These are phyloP conservation scores for Heterobasidion irregulare DNA, from an alignment of 1,284 basidiomycete genomes.

Conservation along the genomic window DNA sequence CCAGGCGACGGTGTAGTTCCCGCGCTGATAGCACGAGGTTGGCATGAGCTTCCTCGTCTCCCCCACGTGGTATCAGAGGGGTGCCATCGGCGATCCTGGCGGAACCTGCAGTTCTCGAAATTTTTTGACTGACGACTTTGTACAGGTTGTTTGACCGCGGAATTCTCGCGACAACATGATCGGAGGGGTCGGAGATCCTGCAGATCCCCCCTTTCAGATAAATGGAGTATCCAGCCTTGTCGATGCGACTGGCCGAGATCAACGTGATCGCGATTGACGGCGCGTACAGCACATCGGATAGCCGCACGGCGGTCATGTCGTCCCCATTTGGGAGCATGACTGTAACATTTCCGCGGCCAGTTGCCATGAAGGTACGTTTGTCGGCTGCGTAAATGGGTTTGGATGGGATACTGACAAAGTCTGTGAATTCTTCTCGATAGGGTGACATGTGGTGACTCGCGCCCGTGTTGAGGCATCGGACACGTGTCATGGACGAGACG, in stretches of 20 bases:
- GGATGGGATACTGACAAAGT: background rate
- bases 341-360: background rate
- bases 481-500: too few relatives aligned
- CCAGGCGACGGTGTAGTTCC: conserved; percentile 23
- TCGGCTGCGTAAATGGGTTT: background rate
- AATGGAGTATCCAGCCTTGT: conserved; percentile 16
- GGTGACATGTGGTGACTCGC: background rate
- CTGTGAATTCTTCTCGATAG: background rate
- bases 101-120: too few relatives aligned
- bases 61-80: conserved; percentile 1
- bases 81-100: background rate
- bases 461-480: background rate
- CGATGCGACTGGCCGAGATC: conserved; percentile 21
- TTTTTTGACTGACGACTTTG: conserved; percentile 6
- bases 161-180: conserved; percentile 14
- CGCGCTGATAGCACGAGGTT: conserved; percentile 1
- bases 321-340: background rate
- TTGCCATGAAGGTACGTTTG: background rate
- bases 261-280: conserved; percentile 26
- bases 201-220: conserved; percentile 15
- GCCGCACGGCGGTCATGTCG: background rate
- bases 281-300: conserved; percentile 20
- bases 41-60: conserved; percentile 9
- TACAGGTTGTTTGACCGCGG: conserved; percentile 21
- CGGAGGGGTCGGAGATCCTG: conserved; percentile 12